phyloP scores from a whole-genome alignment of 371 early-diverging fungal genomes.

The Rozella allomycis region DNA sequence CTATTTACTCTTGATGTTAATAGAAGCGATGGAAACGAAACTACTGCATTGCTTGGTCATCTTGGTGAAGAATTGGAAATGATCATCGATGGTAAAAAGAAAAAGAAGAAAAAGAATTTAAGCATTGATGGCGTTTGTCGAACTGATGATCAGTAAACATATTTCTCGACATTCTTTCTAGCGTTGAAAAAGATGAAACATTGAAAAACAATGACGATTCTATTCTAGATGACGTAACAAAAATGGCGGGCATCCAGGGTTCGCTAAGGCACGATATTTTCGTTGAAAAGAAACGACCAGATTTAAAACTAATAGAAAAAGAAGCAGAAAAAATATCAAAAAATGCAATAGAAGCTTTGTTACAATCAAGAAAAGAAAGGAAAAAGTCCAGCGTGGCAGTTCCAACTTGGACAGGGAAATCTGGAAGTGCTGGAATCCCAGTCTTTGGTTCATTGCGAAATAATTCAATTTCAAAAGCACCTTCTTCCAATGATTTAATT shows the following conservation, averaged over 20 bases:
- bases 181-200: constrained; percentile 4
- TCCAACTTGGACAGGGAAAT: constrained; percentile 47
- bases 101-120: neutral
- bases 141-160: neutral
- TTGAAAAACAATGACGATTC: constrained; percentile 8
- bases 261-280: neutral
- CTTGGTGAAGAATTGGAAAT: constrained; percentile 31
- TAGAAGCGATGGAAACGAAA: constrained; percentile 15
- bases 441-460: neutral
- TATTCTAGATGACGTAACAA: constrained; percentile 5
- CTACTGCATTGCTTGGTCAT: constrained; percentile 35
- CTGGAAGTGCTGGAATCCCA: neutral
- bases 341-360: constrained; percentile 27
- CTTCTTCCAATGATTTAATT: neutral
- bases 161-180: constrained; percentile 3
- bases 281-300: neutral
- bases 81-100: constrained; percentile 17
- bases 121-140: neutral
- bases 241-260: neutral
- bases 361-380: constrained; percentile 21
- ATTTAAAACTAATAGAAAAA: neutral
- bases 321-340: constrained; percentile 17
- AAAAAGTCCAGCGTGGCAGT: constrained; percentile 18
- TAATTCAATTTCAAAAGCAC: neutral
- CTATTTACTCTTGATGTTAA: constrained; percentile 53